Conservation (phyloP, 441 rosid genomes). For the Jatropha multifida region DNA sequence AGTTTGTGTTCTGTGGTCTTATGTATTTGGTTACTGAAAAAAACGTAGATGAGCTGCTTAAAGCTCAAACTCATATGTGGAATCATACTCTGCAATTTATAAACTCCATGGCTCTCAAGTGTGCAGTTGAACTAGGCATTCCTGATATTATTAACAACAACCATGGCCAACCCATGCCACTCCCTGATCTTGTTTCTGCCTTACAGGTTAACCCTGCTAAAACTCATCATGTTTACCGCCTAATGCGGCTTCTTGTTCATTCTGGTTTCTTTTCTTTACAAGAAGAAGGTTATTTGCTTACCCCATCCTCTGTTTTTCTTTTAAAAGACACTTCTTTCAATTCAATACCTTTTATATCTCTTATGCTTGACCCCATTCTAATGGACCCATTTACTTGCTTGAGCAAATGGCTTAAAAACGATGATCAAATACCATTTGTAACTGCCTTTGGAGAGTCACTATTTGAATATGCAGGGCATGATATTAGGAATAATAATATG, state of each 20-base stretch:
- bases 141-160: no score
- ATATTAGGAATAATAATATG: not conserved
- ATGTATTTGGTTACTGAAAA: no score
- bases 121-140: constrained; percentile 21
- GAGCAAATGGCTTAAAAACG: not conserved
- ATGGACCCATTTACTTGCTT: not conserved
- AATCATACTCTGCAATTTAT: constrained; percentile 17
- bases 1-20: not conserved
- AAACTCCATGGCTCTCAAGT: constrained; percentile 29
- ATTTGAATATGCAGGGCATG: not conserved
- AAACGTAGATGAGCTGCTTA: no score
- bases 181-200: constrained; percentile 14
- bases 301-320: constrained; percentile 23
- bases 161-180: constrained; percentile 23
- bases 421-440: not conserved
- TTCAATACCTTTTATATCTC: not conserved
- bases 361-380: not conserved
- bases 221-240: no score
- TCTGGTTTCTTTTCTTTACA: constrained; percentile 23
- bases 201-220: not conserved
- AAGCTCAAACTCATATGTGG: no score
- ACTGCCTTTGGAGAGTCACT: not conserved
- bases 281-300: constrained; percentile 21
- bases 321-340: constrained; percentile 13
- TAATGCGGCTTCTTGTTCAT: constrained; percentile 26